Conservation (phyloP, 768 basidiomycete species). For the Mycena sanguinolenta region DNA sequence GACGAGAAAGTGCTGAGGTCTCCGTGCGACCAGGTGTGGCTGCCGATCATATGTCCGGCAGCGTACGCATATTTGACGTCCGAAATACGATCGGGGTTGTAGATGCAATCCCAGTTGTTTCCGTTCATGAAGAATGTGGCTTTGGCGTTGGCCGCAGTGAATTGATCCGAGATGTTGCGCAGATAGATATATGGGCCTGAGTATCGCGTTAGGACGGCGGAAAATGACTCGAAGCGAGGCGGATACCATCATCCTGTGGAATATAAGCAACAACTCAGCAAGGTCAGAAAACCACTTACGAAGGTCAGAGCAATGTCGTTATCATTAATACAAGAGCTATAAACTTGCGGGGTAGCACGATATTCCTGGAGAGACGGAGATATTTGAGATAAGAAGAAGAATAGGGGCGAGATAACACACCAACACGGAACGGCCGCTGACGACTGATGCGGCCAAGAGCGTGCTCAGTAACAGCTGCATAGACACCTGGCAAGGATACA, state of each 20-base stretch:
- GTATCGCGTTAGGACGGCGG: neutral
- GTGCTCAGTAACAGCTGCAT: neutral
- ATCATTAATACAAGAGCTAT: neutral
- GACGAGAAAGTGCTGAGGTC: neutral
- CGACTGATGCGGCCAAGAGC: neutral
- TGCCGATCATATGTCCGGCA: constrained; percentile 43
- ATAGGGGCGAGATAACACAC: neutral
- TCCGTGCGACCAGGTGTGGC: neutral
- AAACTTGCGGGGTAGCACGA: neutral
- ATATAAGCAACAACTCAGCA: neutral
- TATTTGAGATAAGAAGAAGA: neutral
- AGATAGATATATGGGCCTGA: neutral
- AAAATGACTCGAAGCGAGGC: neutral
- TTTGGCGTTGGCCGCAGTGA: neutral
- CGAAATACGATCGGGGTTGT: constrained; percentile 41
- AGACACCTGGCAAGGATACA: neutral
- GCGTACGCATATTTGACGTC: constrained; percentile 53
- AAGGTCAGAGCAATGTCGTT: constrained; percentile 1
- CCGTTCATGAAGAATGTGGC: neutral
- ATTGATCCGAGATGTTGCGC: neutral
- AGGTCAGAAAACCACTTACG: neutral
- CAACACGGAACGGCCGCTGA: neutral
- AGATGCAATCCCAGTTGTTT: constrained; percentile 30
- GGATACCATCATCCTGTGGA: neutral
- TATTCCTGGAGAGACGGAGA: neutral